These are phyloP conservation scores for Xerocomus spinulosus DNA, from an alignment of 768 basidiomycete genomes.

Conservation along the genomic window DNA sequence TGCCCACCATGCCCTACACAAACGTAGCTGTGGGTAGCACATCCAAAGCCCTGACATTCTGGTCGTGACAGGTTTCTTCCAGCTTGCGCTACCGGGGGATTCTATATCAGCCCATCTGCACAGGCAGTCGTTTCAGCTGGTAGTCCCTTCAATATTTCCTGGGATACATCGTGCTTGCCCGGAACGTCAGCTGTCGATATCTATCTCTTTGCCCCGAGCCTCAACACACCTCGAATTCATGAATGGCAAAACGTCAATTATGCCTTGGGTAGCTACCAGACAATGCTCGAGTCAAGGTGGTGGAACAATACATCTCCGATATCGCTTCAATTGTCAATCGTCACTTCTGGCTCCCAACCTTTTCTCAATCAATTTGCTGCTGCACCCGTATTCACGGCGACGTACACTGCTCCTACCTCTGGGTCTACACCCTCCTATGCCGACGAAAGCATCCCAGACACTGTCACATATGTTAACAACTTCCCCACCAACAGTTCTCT, in stretches of 20 bases:
- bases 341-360: conserved; percentile 43
- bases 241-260: conserved; percentile 53
- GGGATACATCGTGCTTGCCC: conserved; percentile 59
- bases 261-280: conserved; percentile 44
- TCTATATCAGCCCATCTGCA: conserved; percentile 55
- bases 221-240: conserved; percentile 43
- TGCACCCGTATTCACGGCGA: conserved; percentile 67
- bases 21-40: conserved; percentile 24
- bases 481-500: conserved; percentile 33
- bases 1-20: conserved; percentile 13
- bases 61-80: not conserved
- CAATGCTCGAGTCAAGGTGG: conserved; percentile 58
- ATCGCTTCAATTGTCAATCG: conserved; percentile 56
- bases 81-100: conserved; percentile 55
- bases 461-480: conserved; percentile 39
- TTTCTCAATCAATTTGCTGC: conserved; percentile 54
- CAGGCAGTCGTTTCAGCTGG: conserved; percentile 44
- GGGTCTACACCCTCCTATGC: conserved; percentile 39
- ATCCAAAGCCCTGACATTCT: not conserved
- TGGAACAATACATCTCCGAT: conserved; percentile 56
- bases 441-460: conserved; percentile 33
- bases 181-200: conserved; percentile 53
- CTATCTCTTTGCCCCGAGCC: conserved; percentile 55
- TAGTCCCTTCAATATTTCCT: conserved; percentile 51
- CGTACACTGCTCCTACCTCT: conserved; percentile 43